phyloP scores from a whole-genome alignment of 768 basidiomycete species.

The Hemileccinum rubropunctum region DNA sequence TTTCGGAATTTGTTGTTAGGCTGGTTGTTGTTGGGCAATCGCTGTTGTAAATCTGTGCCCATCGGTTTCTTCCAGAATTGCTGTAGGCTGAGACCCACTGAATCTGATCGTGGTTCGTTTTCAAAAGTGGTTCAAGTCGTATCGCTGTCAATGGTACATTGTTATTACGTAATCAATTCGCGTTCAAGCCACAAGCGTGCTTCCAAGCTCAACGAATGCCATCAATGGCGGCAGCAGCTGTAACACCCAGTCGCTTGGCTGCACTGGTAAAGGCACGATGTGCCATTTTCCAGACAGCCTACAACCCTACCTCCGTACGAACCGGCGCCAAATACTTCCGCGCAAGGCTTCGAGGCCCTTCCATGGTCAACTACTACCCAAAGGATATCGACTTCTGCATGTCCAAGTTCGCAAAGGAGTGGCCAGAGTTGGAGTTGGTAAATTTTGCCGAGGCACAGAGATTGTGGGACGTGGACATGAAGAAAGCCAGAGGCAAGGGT shows the following conservation, averaged over 20 bases:
- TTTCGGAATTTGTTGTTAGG: too few species aligned
- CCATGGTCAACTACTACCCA: slow-evolving; percentile 86
- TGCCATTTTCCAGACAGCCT: slow-evolving; percentile 80
- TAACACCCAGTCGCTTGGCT: slow-evolving; percentile 52
- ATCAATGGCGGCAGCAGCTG: slow-evolving; percentile 32
- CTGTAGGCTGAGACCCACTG: too few species aligned
- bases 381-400: slow-evolving; percentile 54
- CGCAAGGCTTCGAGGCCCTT: slow-evolving; percentile 75
- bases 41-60: too few species aligned
- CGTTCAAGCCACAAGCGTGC: too few species aligned
- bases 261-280: slow-evolving; percentile 65
- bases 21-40: too few species aligned
- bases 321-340: slow-evolving; percentile 93
- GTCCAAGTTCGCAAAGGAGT: slow-evolving; percentile 45
- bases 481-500: slow-evolving; percentile 77
- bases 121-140: too few species aligned
- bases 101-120: too few species aligned
- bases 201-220: too few species aligned
- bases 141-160: too few species aligned
- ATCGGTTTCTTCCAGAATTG: too few species aligned
- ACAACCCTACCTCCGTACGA: slow-evolving; percentile 78
- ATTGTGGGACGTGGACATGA: slow-evolving; percentile 62
- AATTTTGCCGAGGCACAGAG: slow-evolving; percentile 68
- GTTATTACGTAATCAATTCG: too few species aligned
- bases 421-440: slow-evolving; percentile 58